A percentile compares a stretch with the other conserved stretches of the same genome.
Evolutionary conservation across 345 rosid species (phyloP).

Genomic region (Arabidopsis arenosa): DNA sequence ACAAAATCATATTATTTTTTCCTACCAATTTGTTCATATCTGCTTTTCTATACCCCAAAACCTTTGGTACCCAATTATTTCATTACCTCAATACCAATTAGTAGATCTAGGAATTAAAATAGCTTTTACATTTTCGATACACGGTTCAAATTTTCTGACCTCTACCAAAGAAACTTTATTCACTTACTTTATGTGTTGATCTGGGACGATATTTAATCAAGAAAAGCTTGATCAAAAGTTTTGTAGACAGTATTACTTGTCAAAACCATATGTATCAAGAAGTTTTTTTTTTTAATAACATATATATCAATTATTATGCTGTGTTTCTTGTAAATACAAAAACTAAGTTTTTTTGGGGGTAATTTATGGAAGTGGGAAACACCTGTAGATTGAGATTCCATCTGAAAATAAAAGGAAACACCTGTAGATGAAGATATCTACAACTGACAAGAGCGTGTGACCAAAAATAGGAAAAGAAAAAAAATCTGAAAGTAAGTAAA

Average conservation of each 20-base stretch:
- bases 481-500: not conserved
- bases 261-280: not conserved
- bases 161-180: not conserved
- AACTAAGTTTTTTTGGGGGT: not conserved
- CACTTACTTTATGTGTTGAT: not conserved
- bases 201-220: not conserved
- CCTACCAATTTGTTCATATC: conserved; percentile 29
- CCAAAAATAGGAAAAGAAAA: not conserved
- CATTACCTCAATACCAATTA: not conserved
- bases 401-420: conserved; percentile 38
- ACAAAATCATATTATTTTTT: conserved; percentile 33
- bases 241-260: not conserved
- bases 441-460: conserved; percentile 47
- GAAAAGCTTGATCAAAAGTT: not conserved
- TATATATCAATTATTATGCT: not conserved
- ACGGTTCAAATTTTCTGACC: not conserved
- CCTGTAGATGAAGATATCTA: conserved; percentile 40
- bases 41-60: conserved; percentile 10
- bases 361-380: conserved; percentile 11
- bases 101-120: conserved; percentile 6
- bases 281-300: no score
- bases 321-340: conserved; percentile 7
- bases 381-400: conserved; percentile 37
- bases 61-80: conserved; percentile 29
- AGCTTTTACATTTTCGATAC: not conserved